Percentiles rank a stretch among this genome's conserved stretches.
phyloP scores from a whole-genome alignment of 1,284 basidiomycete genomes.

The Melampsora larici-populina region DNA sequence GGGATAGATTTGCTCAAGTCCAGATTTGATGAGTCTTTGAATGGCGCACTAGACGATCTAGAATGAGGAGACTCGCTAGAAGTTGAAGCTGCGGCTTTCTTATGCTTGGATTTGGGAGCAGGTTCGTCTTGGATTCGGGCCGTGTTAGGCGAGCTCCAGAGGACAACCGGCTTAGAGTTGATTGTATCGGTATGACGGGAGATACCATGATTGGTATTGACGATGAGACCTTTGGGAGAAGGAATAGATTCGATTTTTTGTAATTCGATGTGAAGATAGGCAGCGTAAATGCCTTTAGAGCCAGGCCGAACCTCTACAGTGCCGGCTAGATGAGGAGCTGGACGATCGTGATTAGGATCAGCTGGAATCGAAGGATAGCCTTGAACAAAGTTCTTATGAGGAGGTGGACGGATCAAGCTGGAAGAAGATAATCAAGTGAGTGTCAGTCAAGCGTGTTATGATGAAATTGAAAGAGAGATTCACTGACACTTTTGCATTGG shows the following conservation, averaged over 20 bases:
- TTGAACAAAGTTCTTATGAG: slow-evolving; percentile 15
- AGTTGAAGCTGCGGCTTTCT: background rate
- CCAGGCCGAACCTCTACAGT: slow-evolving; percentile 13
- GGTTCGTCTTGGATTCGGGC: background rate
- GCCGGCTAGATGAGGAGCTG: background rate
- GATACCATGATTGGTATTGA: background rate
- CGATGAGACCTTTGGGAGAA: background rate
- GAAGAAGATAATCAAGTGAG: background rate
- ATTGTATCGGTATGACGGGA: background rate
- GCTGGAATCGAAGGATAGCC: slow-evolving; percentile 33
- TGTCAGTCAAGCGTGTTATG: background rate
- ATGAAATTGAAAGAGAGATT: background rate
- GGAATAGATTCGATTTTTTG: slow-evolving; percentile 12
- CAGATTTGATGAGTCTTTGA: background rate
- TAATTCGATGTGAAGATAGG: slow-evolving; percentile 27
- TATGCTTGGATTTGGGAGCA: background rate
- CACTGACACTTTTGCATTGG: background rate
- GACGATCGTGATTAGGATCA: background rate
- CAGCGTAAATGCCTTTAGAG: slow-evolving; percentile 2
- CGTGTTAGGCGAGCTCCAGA: background rate
- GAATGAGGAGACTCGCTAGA: background rate
- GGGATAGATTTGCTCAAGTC: no score
- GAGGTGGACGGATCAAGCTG: slow-evolving; percentile 17
- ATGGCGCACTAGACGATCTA: background rate
- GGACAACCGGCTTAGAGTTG: background rate